Base-by-base conservation (phyloP, 2,329 filamentous ascomycete genomes). In the Aspergillus amoenus region DNA sequence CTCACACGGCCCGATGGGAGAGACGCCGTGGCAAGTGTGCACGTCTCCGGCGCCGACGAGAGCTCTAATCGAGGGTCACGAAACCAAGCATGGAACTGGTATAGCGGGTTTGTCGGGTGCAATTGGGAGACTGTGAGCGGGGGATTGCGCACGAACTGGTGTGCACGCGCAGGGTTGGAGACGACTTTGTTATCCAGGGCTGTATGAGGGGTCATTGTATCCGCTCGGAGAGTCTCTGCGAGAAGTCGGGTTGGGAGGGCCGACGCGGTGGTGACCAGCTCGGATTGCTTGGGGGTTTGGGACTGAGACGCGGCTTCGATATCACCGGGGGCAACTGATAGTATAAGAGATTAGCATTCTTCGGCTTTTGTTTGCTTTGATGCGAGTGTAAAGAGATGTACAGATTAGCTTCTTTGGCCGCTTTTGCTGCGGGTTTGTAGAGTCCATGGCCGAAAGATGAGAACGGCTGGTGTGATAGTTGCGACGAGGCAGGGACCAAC, bases 11-110 rank as follows among this genome's bases (percentile, higher is more conserved):
- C 94, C 0, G 86, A 89, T 2, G 93, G 93, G 4, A 97, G 82
- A 22, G 82, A 80, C 0, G 93, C 92, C 0, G 94, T 99, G 3
- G 92, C 89, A 1, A 99, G 81, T 2, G 88, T 92, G 68, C 91
- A 92, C 1, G 94, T 90, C 76, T 99, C 94, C 1, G 93, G 93
- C 65, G 95, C 89, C 45, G 86, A 79, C 46, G 92, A 83, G 24
- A 78, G 70, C 9, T 78, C 69, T 5, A 80, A 69, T 61, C 88
- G 84, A 0, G 93, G 90, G 59, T 87, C 82, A 12, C 83, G 81
- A 82, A 96, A 99, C 94, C 94, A 99, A 60, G 78, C 74, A 78
- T 96, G 84, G 80, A 97, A 99, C 78, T 97, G 94, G 32, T 81
- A 79, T 57, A 93, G 85, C 0, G 94, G 94, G 54, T 75, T 76